These are phyloP conservation scores for Pycnococcus provasolii DNA, from an alignment of 139 green algal genomes.

Conservation along the genomic window DNA sequence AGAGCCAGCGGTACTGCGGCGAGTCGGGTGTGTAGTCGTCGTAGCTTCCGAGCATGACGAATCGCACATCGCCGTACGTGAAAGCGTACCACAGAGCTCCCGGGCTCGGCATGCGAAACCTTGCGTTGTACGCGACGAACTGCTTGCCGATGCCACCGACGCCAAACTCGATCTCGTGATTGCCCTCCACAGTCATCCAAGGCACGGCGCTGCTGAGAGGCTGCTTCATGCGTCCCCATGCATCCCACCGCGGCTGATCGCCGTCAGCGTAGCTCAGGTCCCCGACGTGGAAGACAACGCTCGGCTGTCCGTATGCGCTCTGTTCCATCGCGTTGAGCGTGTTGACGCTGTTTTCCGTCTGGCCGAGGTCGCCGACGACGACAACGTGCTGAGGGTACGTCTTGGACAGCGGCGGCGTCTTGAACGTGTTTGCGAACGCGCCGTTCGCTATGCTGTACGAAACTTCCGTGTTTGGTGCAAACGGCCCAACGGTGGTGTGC, in stretches of 20 bases:
- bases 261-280: constrained; percentile 73
- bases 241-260: constrained; percentile 73
- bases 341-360: constrained; percentile 55
- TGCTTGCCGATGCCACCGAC: constrained; percentile 26
- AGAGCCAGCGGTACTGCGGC: constrained; percentile 54
- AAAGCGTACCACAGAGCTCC: constrained; percentile 41
- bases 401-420: too few species aligned
- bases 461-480: too few species aligned
- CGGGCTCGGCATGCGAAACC: constrained; percentile 34
- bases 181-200: constrained; percentile 52
- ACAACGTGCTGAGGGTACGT: constrained; percentile 14
- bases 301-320: neutral
- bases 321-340: constrained; percentile 35
- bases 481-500: too few species aligned
- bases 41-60: constrained; percentile 58
- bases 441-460: too few species aligned
- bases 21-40: constrained; percentile 31
- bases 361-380: constrained; percentile 60
- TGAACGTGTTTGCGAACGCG: too few species aligned
- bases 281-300: constrained; percentile 50
- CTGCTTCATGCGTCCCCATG: constrained; percentile 47
- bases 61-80: constrained; percentile 50
- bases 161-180: too few species aligned
- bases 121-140: constrained; percentile 29
- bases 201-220: constrained; percentile 35